Conservation (phyloP, 129 eudicot genomes). For the Ambrosia artemisiifolia region DNA sequence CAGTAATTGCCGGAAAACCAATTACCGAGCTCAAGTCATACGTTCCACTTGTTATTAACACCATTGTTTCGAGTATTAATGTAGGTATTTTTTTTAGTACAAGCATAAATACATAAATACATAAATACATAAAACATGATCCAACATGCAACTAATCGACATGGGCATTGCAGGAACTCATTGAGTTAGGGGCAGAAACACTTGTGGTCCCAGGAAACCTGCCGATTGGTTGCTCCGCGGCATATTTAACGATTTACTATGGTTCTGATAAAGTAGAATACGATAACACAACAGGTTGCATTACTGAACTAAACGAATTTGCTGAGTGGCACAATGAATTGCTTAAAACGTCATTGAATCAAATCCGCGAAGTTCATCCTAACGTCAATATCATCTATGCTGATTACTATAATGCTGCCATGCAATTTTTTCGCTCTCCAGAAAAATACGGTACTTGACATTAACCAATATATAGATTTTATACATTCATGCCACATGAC, state of each 20-base stretch:
- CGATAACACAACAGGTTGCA: constrained; percentile 51
- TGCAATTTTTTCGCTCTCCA: constrained; percentile 44
- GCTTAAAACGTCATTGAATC: constrained; percentile 36
- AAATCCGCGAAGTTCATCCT: constrained; percentile 40
- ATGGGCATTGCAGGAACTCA: constrained; percentile 40
- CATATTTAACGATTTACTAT: constrained; percentile 37
- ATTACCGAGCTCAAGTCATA: constrained; percentile 28
- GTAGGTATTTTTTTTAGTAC: constrained; percentile 29
- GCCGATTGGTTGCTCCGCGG: constrained; percentile 63
- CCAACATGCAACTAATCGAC: neutral
- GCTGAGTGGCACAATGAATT: constrained; percentile 44
- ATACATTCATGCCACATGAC: constrained; percentile 8
- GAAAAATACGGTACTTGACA: constrained; percentile 40
- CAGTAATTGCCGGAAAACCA: constrained; percentile 40
- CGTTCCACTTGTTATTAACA: constrained; percentile 38
- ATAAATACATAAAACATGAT: neutral
- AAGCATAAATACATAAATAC: too few species aligned
- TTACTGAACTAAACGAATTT: constrained; percentile 38
- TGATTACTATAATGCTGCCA: constrained; percentile 54
- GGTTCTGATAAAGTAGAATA: constrained; percentile 30
- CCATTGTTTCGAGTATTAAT: constrained; percentile 39
- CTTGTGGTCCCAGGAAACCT: constrained; percentile 59
- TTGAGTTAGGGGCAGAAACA: constrained; percentile 50
- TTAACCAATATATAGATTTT: neutral
- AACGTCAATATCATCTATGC: constrained; percentile 46